Percentiles rank a stretch among this genome's conserved stretches.
phyloP scores from a whole-genome alignment of 495 filamentous ascomycete genomes.

The Aspergillus coremiiformis region DNA sequence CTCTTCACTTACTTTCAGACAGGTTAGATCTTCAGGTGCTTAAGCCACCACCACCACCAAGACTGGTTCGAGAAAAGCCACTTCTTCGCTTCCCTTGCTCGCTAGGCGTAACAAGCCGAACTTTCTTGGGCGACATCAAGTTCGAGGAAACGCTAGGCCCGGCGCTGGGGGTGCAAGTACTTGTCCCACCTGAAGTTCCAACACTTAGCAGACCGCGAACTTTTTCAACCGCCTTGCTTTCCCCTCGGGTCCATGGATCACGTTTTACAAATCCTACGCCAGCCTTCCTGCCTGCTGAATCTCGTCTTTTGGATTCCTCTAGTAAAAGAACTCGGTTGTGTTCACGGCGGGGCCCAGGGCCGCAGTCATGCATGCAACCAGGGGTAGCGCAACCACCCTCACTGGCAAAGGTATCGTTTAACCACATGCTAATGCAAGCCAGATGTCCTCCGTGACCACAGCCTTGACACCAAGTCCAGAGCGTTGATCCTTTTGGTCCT shows the following conservation, averaged over 20 bases:
- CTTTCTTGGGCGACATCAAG: conserved; percentile 38
- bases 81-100: conserved; percentile 30
- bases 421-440: conserved; percentile 62
- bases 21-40: not conserved
- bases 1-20: not conserved
- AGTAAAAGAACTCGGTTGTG: conserved; percentile 28
- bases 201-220: conserved; percentile 40
- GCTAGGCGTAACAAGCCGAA: conserved; percentile 37
- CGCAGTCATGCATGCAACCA: conserved; percentile 66
- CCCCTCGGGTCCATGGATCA: conserved; percentile 36
- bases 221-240: conserved; percentile 42
- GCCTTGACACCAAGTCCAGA: conserved; percentile 66
- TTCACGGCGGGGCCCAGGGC: conserved; percentile 54
- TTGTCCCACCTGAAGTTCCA: conserved; percentile 19
- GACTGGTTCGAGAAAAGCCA: conserved; percentile 18
- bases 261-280: conserved; percentile 35
- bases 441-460: conserved; percentile 72
- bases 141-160: conserved; percentile 20
- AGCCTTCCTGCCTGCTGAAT: conserved; percentile 28
- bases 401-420: conserved; percentile 44
- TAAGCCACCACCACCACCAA: conserved; percentile 11
- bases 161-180: conserved; percentile 17
- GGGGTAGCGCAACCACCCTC: conserved; percentile 69
- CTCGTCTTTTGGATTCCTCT: conserved; percentile 32
- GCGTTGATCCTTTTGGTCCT: conserved; percentile 27